These are phyloP conservation scores for Coemansia sp. DNA, from an alignment of 192 early-diverging fungal genomes.

Conservation along the genomic window DNA sequence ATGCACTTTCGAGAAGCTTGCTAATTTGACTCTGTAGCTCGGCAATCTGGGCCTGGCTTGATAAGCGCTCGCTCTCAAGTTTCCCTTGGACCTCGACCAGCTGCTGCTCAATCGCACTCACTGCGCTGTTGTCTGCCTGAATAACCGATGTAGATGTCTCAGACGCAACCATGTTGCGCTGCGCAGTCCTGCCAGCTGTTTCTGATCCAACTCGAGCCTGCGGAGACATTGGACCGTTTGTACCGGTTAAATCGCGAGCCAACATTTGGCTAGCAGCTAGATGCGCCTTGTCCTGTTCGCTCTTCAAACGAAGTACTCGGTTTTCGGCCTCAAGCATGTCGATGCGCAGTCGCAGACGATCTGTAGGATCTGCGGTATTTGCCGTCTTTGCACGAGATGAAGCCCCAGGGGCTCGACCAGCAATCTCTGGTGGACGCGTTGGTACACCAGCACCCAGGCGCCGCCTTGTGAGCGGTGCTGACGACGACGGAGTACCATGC, in stretches of 20 bases:
- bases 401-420: not conserved
- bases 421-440: conserved; percentile 1
- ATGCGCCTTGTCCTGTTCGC: conserved; percentile 59
- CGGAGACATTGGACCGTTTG: conserved; percentile 20
- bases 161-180: not conserved
- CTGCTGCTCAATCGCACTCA: conserved; percentile 17
- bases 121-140: not conserved
- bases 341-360: conserved; percentile 62
- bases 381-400: not conserved
- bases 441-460: conserved; percentile 7
- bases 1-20: conserved; percentile 6
- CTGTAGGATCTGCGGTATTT: conserved; percentile 18
- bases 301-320: conserved; percentile 62
- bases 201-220: conserved; percentile 8
- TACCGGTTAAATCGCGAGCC: conserved; percentile 38
- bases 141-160: not conserved
- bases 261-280: conserved; percentile 59
- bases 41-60: conserved; percentile 18
- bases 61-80: conserved; percentile 39
- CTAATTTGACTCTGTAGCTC: conserved; percentile 24
- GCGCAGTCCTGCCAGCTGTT: not conserved
- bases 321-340: conserved; percentile 73
- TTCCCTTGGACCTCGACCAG: conserved; percentile 19
- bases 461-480: conserved; percentile 4
- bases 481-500: not conserved